Percentiles rank a stretch among this genome's conserved stretches.
Evolutionary conservation across 2,329 filamentous ascomycete genomes (phyloP).

Genomic region (Periconia macrospinosa): DNA sequence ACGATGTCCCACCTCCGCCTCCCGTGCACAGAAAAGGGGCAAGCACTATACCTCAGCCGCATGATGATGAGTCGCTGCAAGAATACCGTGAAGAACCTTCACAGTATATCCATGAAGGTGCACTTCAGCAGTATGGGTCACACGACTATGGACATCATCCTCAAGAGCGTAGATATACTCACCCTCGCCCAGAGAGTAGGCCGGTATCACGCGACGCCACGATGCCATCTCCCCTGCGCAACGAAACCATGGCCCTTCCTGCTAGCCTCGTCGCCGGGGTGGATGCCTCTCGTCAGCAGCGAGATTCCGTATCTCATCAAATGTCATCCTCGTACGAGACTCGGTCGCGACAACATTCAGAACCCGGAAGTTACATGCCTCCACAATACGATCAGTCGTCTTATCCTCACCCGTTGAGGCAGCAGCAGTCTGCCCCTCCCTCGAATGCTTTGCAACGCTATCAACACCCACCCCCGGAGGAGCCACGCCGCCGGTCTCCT

Average conservation of each 20-base stretch:
- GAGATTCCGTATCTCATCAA: slow-evolving; percentile 25
- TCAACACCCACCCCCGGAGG: slow-evolving; percentile 45
- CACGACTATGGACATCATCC: slow-evolving; percentile 27
- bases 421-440: slow-evolving; percentile 25
- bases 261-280: slow-evolving; percentile 36
- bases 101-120: slow-evolving; percentile 23
- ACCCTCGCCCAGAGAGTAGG: slow-evolving; percentile 28
- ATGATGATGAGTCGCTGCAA: slow-evolving; percentile 24
- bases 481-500: slow-evolving; percentile 37
- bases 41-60: slow-evolving; percentile 29
- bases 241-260: slow-evolving; percentile 31
- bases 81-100: slow-evolving; percentile 30
- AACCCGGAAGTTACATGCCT: slow-evolving; percentile 36
- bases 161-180: slow-evolving; percentile 37
- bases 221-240: slow-evolving; percentile 34
- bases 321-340: slow-evolving; percentile 27
- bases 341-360: slow-evolving; percentile 35
- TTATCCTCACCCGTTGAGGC: slow-evolving; percentile 30
- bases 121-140: slow-evolving; percentile 27
- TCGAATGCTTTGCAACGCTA: slow-evolving; percentile 45
- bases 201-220: slow-evolving; percentile 39
- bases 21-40: slow-evolving; percentile 42
- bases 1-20: slow-evolving; percentile 54
- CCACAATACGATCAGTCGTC: slow-evolving; percentile 35
- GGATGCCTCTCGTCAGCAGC: slow-evolving; percentile 25